Evolutionary conservation across 345 rosid genomes (phyloP), one percentile per base, ranked within the genome.

Genomic region (Citrus trifoliata): DNA sequence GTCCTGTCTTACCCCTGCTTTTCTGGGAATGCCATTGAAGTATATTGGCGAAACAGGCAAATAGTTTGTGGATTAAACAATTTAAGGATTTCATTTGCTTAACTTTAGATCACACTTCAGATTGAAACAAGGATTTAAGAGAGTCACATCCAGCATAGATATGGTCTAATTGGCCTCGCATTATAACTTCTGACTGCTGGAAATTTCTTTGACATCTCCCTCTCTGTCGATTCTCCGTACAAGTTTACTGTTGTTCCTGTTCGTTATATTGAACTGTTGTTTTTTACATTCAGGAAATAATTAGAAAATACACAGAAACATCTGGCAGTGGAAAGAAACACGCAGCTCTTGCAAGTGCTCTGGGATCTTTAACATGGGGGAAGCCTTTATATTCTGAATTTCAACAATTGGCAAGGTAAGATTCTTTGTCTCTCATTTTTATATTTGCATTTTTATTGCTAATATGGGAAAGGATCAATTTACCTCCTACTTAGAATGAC

Each of bases 311-410:
- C 81, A 85, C 88, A 2, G 80, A 84, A 62, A 78, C 80, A 53
- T 92, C 95, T 37, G 90, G 90, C 19, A 78, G 75, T 37, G 93
- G 96, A 67, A 88, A 83, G 72, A 89, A 89, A 68, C 84, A 93
- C 71, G 92, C 95, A 7, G 86, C 91, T 81, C 91, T 91, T 79
- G 93, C 97, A 46, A 91, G 99, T 91, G 86, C 95, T 62, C 71
- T 95, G 79, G 98, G 98, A 80, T 81, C 88, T 59, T 80, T 95
- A 76, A 86, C 98, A 6, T 93, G 99, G 99, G 89, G 77, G 77
- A 92, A 87, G 79, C 98, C 97, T 42, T 79, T 75, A 7, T 83
- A 81, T 82, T 88, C 96, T 66, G 99, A 93, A 80, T 93, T 92
- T 86, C 89, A 88, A 75, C 91, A 88, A 74, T 79, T 95, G 81